phyloP scores from a whole-genome alignment of 495 filamentous ascomycete genomes.

The Patellaria atrata region DNA sequence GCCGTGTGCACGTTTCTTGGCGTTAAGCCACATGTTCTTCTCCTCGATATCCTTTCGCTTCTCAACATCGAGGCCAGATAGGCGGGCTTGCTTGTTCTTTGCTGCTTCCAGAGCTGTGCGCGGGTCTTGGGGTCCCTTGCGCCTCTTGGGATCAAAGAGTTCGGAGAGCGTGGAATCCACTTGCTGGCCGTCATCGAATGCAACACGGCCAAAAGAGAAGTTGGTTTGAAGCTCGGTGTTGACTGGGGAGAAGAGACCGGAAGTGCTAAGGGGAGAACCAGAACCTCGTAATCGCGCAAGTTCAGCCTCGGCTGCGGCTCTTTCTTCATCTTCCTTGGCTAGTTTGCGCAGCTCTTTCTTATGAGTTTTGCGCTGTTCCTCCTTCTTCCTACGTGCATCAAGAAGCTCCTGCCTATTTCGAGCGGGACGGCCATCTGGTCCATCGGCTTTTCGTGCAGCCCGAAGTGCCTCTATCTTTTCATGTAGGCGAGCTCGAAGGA shows the following conservation, averaged over 20 bases:
- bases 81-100: slow-evolving; percentile 53
- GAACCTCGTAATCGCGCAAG: slow-evolving; percentile 27
- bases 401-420: slow-evolving; percentile 78
- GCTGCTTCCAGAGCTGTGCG: slow-evolving; percentile 55
- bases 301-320: slow-evolving; percentile 46
- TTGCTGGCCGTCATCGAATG: slow-evolving; percentile 71
- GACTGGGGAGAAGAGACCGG: slow-evolving; percentile 22
- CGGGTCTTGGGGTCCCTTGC: slow-evolving; percentile 65
- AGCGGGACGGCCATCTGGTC: slow-evolving; percentile 60
- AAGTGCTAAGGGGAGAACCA: slow-evolving; percentile 14
- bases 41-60: slow-evolving; percentile 77
- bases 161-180: slow-evolving; percentile 50
- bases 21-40: slow-evolving; percentile 89
- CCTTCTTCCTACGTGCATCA: slow-evolving; percentile 74
- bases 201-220: slow-evolving; percentile 76
- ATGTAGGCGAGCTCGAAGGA: slow-evolving; percentile 55
- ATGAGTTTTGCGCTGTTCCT: slow-evolving; percentile 66
- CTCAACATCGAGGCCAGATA: slow-evolving; percentile 54
- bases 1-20: slow-evolving; percentile 71
- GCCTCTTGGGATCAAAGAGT: slow-evolving; percentile 44
- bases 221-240: slow-evolving; percentile 38
- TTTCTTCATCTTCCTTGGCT: slow-evolving; percentile 61
- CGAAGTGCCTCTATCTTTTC: slow-evolving; percentile 72
- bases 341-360: slow-evolving; percentile 68
- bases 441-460: slow-evolving; percentile 68